These are phyloP conservation scores for Dactylellina leptospora DNA, from an alignment of 2,329 filamentous ascomycete species.

Conservation along the genomic window DNA sequence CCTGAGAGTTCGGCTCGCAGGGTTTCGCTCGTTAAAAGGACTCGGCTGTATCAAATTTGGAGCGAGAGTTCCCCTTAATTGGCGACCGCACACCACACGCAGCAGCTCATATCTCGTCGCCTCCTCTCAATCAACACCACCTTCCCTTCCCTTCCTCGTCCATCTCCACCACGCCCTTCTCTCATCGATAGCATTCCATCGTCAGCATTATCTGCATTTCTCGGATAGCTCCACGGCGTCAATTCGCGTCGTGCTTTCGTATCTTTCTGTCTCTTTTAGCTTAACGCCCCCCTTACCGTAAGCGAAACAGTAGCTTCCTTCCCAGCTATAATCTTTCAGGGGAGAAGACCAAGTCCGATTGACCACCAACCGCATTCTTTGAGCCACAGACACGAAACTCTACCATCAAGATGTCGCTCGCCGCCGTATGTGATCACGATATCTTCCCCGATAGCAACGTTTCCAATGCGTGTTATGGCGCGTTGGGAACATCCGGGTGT, in stretches of 20 bases:
- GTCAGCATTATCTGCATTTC: conserved; percentile 19
- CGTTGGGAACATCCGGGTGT: conserved; percentile 49
- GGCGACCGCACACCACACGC: conserved; percentile 14
- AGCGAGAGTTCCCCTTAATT: conserved; percentile 51
- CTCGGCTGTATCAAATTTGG: conserved; percentile 15
- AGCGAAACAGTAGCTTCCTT: conserved; percentile 29
- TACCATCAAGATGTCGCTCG: conserved; percentile 52
- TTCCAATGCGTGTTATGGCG: conserved; percentile 56
- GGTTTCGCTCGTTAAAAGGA: conserved; percentile 37
- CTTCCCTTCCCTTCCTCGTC: conserved; percentile 17
- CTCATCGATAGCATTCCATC: conserved; percentile 32
- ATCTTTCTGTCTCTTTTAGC: conserved; percentile 44
- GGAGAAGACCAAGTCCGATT: conserved; percentile 40
- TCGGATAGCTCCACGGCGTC: conserved; percentile 14
- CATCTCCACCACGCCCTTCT: conserved; percentile 2
- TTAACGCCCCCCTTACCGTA: conserved; percentile 47
- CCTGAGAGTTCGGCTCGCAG: conserved; percentile 50
- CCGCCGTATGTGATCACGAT: conserved; percentile 56
- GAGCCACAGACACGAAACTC: conserved; percentile 13
- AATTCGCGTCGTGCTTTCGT: conserved; percentile 54
- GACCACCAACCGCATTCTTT: conserved; percentile 23
- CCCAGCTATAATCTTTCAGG: conserved; percentile 33
- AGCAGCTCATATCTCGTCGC: conserved; percentile 49
- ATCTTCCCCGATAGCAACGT: conserved; percentile 55
- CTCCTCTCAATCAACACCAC: conserved; percentile 52